Percentiles rank a stretch among this genome's conserved stretches.
Evolutionary conservation across 129 eudicot species (phyloP).

Genomic region (Arctium lappa): DNA sequence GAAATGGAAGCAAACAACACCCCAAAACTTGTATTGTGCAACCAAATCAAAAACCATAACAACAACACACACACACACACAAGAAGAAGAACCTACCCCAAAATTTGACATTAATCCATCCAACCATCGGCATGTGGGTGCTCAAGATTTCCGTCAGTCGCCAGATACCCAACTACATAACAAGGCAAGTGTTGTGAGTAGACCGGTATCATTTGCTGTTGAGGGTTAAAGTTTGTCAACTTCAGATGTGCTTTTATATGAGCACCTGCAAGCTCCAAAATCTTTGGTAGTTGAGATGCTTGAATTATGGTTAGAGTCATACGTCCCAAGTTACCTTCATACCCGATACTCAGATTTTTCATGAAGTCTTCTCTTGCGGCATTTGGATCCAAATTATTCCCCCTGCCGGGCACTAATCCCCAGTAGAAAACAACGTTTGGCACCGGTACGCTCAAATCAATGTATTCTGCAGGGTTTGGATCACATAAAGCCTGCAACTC

Average conservation of each 20-base stretch:
- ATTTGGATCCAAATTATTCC: constrained; percentile 17
- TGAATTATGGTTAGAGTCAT: constrained; percentile 41
- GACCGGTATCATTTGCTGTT: constrained; percentile 15
- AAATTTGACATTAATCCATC: background rate
- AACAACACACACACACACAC: too few species aligned
- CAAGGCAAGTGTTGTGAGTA: constrained; percentile 17
- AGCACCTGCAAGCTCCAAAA: background rate
- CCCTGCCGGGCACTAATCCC: constrained; percentile 42
- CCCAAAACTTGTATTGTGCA: background rate
- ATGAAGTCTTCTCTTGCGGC: constrained; percentile 30
- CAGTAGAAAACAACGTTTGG: constrained; percentile 62
- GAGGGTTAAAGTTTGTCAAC: background rate
- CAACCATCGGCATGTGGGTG: background rate
- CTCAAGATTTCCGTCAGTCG: constrained; percentile 3
- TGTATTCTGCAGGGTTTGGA: constrained; percentile 66
- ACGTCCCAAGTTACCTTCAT: constrained; percentile 40
- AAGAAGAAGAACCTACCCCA: too few species aligned
- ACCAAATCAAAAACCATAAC: too few species aligned
- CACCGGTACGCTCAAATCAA: constrained; percentile 18
- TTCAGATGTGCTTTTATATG: constrained; percentile 9
- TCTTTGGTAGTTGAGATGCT: constrained; percentile 42
- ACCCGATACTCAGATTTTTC: constrained; percentile 30
- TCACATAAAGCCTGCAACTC: constrained; percentile 58
- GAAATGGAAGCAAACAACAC: background rate
- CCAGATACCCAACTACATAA: constrained; percentile 28